Percentiles rank a stretch among this genome's conserved stretches.
phyloP scores from a whole-genome alignment of 2,329 filamentous ascomycete genomes.

The Drechslerella stenobrocha region DNA sequence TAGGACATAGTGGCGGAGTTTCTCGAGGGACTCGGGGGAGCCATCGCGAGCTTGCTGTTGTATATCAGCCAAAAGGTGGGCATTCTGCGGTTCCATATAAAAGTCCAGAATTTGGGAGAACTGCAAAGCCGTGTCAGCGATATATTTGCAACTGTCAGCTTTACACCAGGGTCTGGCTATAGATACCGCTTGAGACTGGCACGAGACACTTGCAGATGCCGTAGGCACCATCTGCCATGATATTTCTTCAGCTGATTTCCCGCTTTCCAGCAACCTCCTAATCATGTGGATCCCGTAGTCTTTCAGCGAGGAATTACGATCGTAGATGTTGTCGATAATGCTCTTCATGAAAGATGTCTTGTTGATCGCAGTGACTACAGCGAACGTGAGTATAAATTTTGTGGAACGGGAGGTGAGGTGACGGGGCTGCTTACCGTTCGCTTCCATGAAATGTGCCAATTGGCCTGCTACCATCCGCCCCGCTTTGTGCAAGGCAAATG shows the following conservation, averaged over 20 bases:
- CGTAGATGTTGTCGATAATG: constrained; percentile 57
- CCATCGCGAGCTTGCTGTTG: constrained; percentile 64
- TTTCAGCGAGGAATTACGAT: constrained; percentile 60
- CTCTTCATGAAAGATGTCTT: constrained; percentile 63
- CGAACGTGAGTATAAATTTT: not conserved
- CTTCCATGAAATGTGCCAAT: constrained; percentile 66
- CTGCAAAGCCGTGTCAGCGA: not conserved
- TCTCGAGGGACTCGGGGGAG: constrained; percentile 64
- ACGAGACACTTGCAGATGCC: constrained; percentile 68
- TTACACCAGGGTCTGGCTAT: constrained; percentile 56
- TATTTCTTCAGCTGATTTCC: constrained; percentile 67
- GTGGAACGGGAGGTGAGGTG: not conserved
- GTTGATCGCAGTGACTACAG: constrained; percentile 54
- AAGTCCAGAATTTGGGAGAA: constrained; percentile 75
- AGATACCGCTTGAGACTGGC: constrained; percentile 65
- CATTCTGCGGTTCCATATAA: constrained; percentile 66
- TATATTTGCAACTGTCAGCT: constrained; percentile 47
- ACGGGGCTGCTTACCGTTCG: constrained; percentile 64
- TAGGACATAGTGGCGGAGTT: constrained; percentile 70
- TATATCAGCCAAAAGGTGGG: constrained; percentile 64
- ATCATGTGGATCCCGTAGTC: constrained; percentile 69
- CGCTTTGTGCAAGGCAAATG: constrained; percentile 66
- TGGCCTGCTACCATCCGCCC: constrained; percentile 64
- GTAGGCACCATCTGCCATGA: constrained; percentile 73
- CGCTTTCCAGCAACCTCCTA: constrained; percentile 66